Evolutionary conservation across 140 eudicot genomes (phyloP), one percentile per base, ranked within the genome.

Genomic region (Oenanthe javanica): DNA sequence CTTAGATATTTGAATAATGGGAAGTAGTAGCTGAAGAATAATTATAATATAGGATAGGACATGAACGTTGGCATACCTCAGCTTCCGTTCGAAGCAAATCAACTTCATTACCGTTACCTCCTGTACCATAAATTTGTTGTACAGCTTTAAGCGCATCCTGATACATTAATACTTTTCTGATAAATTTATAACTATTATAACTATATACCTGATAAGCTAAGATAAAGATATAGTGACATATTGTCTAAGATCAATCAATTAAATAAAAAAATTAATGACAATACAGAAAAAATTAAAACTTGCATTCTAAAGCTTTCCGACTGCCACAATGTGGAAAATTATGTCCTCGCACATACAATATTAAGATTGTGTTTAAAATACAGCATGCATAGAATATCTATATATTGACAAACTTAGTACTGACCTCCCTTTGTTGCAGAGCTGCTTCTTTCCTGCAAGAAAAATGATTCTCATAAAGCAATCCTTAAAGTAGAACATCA

Each of bases 371-470:
- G 64, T 25, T 57, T 18, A 64, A 64, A 0, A 23, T 25, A 31
- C 74, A 67, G 72, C 19, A 67, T 27, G 73, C 42, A 11, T 4
- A 11, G 42, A 66, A 61, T 12, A 63, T 12, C 64, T 25, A 66
- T 59, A 48, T 52, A 73, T 55, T 43, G 40, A 31, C 27, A 61
- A 79, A 51, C 74, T 43, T 71, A 57, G 76, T 31, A 82, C 89
- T 57, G 76, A 93, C 98, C 98, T 93, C 98, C 81, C 93, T 86
- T 88, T 93, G 91, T 85, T 93, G 98, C 82, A 93, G 82, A 51
- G 92, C 96, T 77, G 98, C 98, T 80, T 93, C 98, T 84, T 89
- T 93, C 86, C 97, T 92, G 86, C 46, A 81, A 81, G 50, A 6
- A 67, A 27, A 67, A 46, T n/a, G 75, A 8, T 3, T 67, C 6